Base-by-base conservation (phyloP, 1,139 yeast genomes). In the Magnusiomyces suaveolens region DNA sequence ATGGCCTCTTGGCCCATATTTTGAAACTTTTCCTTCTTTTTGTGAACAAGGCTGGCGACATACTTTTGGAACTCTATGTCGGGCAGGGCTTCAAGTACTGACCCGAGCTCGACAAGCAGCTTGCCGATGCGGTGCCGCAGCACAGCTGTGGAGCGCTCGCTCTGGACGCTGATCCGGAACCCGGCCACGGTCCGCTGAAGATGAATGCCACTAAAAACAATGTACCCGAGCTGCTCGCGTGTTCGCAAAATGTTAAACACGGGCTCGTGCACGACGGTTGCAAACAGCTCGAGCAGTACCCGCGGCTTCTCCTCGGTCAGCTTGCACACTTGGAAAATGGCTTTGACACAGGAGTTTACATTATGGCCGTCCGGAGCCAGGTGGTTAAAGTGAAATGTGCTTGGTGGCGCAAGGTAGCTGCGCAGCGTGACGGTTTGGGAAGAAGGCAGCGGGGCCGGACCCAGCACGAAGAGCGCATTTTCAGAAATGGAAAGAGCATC, bases 221-320 rank as follows among this genome's bases (percentile, higher is more conserved):
- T 89, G 65, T 87, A 87, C 1, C 95, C 95, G 41, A 87, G 75
- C 67, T 92, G 97, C 69, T 92, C 98, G 63, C 87, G 84, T 2
- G 98, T 92, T 69, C 98, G 78, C 56, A 92, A 76, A 60, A 86
- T 87, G 66, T 87, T 84, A 69, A 92, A 92, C 54, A 90, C 86
- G 1, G 97, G 97, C 66, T 90, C 97, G 59, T 80, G 81, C 51
- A 85, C 74, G 58, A 89, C 76, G 55, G 87, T 89, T 0, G 85
- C 79, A 51, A 88, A 69, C 53, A 92, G 71, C 52, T 85, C 89
- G 20, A 84, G 75, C 53, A 80, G 66, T 0, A 88, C 77, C 47
- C 75, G 67, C 21, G 65, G 54, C 26, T 65, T 63, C 6, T 63
- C 55, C 51, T 73, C 71, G 43, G 65, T 62, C 72, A 77, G 68